Evolutionary conservation across 148 eudicot genomes (phyloP).

Genomic region (Chenopodium berlandieri): DNA sequence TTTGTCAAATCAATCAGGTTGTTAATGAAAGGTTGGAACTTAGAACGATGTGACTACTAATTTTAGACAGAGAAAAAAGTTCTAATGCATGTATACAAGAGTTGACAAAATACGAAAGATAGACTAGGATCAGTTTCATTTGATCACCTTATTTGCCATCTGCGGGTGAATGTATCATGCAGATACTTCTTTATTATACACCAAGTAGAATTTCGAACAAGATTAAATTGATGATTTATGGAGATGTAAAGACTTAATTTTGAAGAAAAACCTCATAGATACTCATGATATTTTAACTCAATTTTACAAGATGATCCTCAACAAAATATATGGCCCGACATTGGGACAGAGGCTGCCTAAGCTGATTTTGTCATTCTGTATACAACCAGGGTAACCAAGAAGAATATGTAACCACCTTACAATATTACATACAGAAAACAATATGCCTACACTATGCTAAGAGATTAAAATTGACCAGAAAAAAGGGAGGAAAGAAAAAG

Average conservation of each 20-base stretch:
- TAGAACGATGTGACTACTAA: not conserved
- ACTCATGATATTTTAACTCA: not conserved
- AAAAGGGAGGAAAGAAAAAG: not conserved
- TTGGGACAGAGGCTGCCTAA: not conserved
- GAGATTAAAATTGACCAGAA: not conserved
- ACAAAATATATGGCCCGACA: not conserved
- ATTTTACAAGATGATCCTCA: not conserved
- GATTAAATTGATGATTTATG: too few relatives aligned
- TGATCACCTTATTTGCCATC: not conserved
- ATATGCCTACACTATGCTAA: conserved; percentile 12
- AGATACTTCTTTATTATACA: too few relatives aligned
- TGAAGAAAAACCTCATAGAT: not conserved
- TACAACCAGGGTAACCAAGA: conserved; percentile 9
- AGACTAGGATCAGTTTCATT: not conserved
- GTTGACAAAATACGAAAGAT: not conserved
- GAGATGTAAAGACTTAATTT: too few relatives aligned
- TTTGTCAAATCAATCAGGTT: too few relatives aligned
- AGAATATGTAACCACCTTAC: conserved; percentile 11
- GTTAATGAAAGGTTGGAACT: too few relatives aligned
- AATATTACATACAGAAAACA: conserved; percentile 19
- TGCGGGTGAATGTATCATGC: not conserved
- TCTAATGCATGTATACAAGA: not conserved
- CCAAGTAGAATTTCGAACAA: too few relatives aligned
- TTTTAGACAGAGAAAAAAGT: not conserved
- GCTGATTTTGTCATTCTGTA: not conserved